Percentiles rank a stretch among this genome's conserved stretches.
Evolutionary conservation across 148 eudicot species (phyloP).

Genomic region (Simmondsia chinensis): DNA sequence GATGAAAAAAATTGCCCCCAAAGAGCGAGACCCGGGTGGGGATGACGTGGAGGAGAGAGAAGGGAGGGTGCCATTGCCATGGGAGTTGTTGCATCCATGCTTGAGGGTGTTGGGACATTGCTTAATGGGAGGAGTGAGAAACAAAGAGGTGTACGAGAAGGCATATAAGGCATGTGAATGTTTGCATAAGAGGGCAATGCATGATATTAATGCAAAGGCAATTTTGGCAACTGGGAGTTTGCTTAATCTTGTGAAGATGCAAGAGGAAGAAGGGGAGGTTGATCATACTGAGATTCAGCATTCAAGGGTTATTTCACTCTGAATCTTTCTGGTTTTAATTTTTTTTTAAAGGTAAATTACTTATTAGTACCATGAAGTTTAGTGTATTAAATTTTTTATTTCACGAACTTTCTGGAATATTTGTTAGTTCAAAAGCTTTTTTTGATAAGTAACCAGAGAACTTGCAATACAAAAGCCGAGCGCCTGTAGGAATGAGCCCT

Average conservation of each 20-base stretch:
- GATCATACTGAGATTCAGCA: conserved; percentile 58
- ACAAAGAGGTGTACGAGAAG: conserved; percentile 34
- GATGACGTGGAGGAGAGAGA: conserved; percentile 5
- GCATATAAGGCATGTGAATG: conserved; percentile 54
- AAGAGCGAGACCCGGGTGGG: background rate
- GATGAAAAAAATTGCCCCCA: too few species aligned
- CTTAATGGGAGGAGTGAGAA: conserved; percentile 30
- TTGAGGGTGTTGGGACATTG: conserved; percentile 83
- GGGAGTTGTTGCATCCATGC: conserved; percentile 77
- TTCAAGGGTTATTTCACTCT: conserved; percentile 27
- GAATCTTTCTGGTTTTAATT: too few species aligned
- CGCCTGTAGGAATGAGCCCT: too few species aligned
- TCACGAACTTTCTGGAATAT: too few species aligned
- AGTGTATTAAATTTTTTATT: too few species aligned
- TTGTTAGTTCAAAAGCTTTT: too few species aligned
- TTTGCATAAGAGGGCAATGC: conserved; percentile 56
- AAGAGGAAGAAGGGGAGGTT: conserved; percentile 11
- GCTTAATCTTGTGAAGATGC: conserved; percentile 42
- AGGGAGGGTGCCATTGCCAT: conserved; percentile 57
- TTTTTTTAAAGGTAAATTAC: too few species aligned
- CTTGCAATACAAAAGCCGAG: too few species aligned
- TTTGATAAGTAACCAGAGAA: too few species aligned
- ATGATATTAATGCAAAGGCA: conserved; percentile 66
- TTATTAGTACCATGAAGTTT: too few species aligned
- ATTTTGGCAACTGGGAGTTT: conserved; percentile 67